Evolutionary conservation across 805 yeast species (phyloP).

Genomic region (Yarrowia hollandica): DNA sequence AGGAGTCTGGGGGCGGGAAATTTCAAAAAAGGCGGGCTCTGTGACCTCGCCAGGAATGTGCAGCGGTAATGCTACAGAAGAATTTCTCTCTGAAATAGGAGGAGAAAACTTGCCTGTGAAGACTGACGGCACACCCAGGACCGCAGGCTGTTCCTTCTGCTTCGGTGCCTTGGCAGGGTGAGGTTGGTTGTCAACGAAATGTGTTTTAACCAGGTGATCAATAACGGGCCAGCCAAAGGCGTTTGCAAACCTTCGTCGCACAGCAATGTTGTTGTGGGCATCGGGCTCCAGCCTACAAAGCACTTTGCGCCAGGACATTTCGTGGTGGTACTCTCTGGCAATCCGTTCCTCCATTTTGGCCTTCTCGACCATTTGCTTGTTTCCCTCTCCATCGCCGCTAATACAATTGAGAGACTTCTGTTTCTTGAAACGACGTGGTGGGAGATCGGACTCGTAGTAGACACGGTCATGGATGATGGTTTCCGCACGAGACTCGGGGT

Average conservation of each 20-base stretch:
- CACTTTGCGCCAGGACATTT: constrained; percentile 88
- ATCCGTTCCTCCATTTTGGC: constrained; percentile 67
- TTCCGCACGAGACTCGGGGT: constrained; percentile 64
- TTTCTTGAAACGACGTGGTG: constrained; percentile 48
- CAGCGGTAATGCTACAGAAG: neutral
- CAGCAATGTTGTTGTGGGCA: constrained; percentile 92
- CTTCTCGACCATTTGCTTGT: constrained; percentile 39
- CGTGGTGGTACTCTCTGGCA: constrained; percentile 84
- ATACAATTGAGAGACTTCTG: constrained; percentile 27
- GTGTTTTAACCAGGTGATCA: constrained; percentile 72
- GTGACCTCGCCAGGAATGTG: constrained; percentile 3
- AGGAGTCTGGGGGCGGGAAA: neutral
- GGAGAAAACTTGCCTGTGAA: constrained; percentile 13
- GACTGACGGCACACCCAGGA: constrained; percentile 3
- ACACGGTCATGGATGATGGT: constrained; percentile 80
- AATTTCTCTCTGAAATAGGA: neutral
- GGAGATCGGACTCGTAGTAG: constrained; percentile 65
- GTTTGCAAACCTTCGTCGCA: constrained; percentile 83
- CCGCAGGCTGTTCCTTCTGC: neutral
- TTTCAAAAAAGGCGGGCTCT: constrained; percentile 10
- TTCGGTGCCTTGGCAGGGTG: constrained; percentile 12
- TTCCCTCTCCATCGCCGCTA: neutral
- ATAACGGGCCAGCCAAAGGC: constrained; percentile 95
- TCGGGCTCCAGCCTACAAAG: constrained; percentile 83
- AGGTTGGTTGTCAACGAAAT: constrained; percentile 45